Percentiles rank a stretch among this genome's conserved stretches.
Conservation (phyloP, 208 protist species). For the Leishmania amazonensis region DNA sequence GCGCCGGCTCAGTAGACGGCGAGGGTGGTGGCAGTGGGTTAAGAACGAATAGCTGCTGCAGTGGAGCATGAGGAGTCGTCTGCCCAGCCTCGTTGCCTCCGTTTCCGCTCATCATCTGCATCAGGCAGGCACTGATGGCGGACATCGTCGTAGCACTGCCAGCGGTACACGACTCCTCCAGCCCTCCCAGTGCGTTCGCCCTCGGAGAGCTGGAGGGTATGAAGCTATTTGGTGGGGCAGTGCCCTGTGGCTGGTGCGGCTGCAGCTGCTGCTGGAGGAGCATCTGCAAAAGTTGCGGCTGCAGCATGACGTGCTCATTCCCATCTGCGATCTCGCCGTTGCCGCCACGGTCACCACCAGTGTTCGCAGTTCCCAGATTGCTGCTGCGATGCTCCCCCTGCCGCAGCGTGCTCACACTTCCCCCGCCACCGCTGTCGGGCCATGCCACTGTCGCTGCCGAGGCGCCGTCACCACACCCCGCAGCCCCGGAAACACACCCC, state of each 20-base stretch:
- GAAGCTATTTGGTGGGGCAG: neutral
- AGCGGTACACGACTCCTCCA: too few species aligned
- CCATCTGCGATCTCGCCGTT: neutral
- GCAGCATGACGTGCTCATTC: constrained; percentile 19
- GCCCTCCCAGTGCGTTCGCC: neutral
- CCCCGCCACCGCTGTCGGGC: neutral
- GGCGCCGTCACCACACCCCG: neutral
- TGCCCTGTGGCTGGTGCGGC: neutral
- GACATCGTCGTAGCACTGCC: too few species aligned
- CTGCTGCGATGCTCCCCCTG: neutral
- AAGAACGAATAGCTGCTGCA: neutral
- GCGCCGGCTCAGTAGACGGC: neutral
- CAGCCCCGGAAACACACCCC: neutral
- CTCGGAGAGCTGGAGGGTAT: neutral
- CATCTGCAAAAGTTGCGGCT: constrained; percentile 26
- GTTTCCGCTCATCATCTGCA: neutral
- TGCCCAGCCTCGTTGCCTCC: neutral
- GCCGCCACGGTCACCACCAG: neutral
- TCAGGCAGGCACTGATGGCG: neutral
- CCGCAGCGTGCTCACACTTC: neutral
- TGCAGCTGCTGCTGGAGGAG: constrained; percentile 33
- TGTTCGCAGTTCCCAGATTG: neutral
- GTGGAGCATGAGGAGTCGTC: neutral
- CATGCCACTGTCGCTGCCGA: neutral
- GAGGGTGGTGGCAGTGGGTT: neutral